Conservation (phyloP, 1,284 basidiomycete species). For the Erythrobasidium hasegawianum region DNA sequence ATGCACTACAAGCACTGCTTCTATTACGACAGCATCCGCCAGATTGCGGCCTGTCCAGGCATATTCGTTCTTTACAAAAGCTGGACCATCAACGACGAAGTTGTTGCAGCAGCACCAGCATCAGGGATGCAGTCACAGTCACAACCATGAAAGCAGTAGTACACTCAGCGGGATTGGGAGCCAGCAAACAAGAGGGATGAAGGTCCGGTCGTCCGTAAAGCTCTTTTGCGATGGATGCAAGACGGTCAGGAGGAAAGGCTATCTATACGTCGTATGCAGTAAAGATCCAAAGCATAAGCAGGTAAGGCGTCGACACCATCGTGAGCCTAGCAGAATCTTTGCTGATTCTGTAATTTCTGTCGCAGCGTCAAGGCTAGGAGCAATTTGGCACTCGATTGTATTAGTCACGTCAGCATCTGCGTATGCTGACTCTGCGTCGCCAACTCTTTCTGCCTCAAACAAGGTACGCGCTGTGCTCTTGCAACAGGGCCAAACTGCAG, state of each 20-base stretch:
- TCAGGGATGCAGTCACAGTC: constrained; percentile 7
- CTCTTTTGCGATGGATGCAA: constrained; percentile 85
- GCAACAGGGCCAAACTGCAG: no score
- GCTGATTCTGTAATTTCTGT: background rate
- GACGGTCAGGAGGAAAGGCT: constrained; percentile 75
- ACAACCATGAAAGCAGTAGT: constrained; percentile 17
- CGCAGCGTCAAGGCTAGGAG: background rate
- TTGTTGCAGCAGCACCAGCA: constrained; percentile 12
- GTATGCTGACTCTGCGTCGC: no score
- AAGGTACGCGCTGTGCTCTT: no score
- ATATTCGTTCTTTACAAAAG: no score
- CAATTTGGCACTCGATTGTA: background rate
- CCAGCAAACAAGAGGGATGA: constrained; percentile 68
- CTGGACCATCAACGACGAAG: no score
- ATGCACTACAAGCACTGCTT: no score
- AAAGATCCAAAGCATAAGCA: constrained; percentile 98
- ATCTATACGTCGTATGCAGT: constrained; percentile 87
- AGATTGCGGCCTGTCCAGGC: no score
- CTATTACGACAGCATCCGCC: no score
- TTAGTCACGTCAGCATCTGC: no score
- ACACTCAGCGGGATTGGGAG: background rate
- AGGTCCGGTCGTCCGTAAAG: constrained; percentile 91
- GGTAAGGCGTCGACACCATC: constrained; percentile 53
- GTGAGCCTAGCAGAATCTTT: background rate
- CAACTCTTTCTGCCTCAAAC: no score